Percentiles rank a stretch among this genome's conserved stretches.
Conservation (phyloP, 2,329 filamentous ascomycete genomes). For the Coleophoma eucalyptorum region DNA sequence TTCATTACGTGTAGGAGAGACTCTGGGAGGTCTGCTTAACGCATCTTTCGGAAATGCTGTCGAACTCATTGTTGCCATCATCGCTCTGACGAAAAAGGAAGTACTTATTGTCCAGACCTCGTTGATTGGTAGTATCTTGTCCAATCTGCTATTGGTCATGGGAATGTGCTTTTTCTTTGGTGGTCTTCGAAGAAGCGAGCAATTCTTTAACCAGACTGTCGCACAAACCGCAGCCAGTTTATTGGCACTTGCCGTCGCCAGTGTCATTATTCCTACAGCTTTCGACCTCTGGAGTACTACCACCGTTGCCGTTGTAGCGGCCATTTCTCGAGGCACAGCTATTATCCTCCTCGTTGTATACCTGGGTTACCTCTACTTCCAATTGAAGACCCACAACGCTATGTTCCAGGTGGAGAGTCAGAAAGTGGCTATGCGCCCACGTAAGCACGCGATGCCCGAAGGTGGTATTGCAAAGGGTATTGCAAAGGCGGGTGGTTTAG, state of each 20-base stretch:
- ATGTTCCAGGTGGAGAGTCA: constrained; percentile 79
- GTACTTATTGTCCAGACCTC: constrained; percentile 88
- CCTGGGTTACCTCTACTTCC: constrained; percentile 80
- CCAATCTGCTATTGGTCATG: constrained; percentile 83
- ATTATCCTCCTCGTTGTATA: constrained; percentile 85
- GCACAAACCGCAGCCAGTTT: constrained; percentile 79
- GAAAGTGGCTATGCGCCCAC: constrained; percentile 65
- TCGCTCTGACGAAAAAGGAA: constrained; percentile 66
- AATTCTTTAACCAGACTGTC: constrained; percentile 89
- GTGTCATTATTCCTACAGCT: constrained; percentile 85
- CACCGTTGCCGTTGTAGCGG: constrained; percentile 39
- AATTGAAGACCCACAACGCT: constrained; percentile 77
- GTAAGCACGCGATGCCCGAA: constrained; percentile 30
- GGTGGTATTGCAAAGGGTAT: constrained; percentile 24
- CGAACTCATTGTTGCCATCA: constrained; percentile 83
- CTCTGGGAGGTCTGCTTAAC: constrained; percentile 83
- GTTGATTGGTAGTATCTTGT: constrained; percentile 85
- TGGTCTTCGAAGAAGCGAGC: constrained; percentile 66
- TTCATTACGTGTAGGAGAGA: constrained; percentile 76
- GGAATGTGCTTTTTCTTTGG: constrained; percentile 90
- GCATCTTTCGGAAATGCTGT: constrained; percentile 91
- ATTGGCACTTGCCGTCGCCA: constrained; percentile 67
- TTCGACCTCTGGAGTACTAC: constrained; percentile 59
- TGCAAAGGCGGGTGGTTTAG: constrained; percentile 24
- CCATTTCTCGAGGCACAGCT: constrained; percentile 67